phyloP scores from a whole-genome alignment of 192 early-diverging fungal species.

The Gonapodya prolifera region DNA sequence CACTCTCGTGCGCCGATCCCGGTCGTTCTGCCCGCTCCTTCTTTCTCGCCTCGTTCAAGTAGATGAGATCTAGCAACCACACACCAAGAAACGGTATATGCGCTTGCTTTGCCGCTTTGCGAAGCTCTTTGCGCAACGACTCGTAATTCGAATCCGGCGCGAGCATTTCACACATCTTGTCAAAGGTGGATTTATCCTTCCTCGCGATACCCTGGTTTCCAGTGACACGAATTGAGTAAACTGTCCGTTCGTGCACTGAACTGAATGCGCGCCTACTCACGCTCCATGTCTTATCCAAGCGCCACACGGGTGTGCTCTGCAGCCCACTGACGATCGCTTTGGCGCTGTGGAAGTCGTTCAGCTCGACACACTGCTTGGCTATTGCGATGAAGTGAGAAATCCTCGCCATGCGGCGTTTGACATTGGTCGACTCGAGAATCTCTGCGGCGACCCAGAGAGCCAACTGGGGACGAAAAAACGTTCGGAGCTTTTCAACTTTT shows the following conservation, averaged over 20 bases:
- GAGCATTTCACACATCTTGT: not conserved
- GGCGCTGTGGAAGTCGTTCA: conserved; percentile 8
- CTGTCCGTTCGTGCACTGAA: not conserved
- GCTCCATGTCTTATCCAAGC: conserved; percentile 8
- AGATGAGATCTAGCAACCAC: not conserved
- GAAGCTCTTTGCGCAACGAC: not conserved
- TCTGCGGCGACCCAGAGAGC: conserved; percentile 4
- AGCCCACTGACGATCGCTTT: conserved; percentile 5
- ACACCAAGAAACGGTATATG: not conserved
- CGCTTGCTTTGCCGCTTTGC: not conserved
- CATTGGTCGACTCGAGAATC: conserved; percentile 2
- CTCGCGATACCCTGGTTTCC: not conserved
- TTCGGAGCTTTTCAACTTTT: too few species aligned
- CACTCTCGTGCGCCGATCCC: not conserved
- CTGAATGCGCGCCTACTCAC: not conserved
- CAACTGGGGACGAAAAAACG: too few species aligned
- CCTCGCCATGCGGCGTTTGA: not conserved
- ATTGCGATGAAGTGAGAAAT: not conserved
- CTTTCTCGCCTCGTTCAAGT: not conserved
- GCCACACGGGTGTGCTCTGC: conserved; percentile 5
- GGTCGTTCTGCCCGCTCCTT: not conserved
- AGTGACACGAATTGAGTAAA: too few species aligned
- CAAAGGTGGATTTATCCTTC: not conserved
- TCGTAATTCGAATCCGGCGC: not conserved
- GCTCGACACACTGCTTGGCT: not conserved